These are phyloP conservation scores for Peronospora farinosa DNA, from an alignment of 352 stramenopile species.

Conservation along the genomic window DNA sequence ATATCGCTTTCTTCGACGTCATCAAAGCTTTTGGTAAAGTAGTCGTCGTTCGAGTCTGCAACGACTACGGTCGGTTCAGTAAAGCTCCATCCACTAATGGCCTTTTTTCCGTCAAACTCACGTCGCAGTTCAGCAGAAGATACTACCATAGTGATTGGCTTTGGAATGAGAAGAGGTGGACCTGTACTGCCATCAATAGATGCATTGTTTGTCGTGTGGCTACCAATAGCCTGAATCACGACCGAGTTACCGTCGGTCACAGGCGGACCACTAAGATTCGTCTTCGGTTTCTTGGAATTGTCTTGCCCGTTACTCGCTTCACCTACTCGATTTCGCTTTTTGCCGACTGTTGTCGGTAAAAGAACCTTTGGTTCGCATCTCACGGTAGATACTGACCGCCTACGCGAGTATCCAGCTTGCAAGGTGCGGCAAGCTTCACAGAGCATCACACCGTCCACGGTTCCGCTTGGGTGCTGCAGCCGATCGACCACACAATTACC, in stretches of 20 bases:
- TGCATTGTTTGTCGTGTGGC: conserved; percentile 6
- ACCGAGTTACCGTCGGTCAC: conserved; percentile 7
- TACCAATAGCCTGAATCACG: conserved; percentile 1
- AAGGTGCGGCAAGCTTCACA: conserved; percentile 35
- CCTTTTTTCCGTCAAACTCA: conserved; percentile 24
- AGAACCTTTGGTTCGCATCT: conserved; percentile 1
- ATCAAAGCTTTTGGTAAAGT: conserved; percentile 12
- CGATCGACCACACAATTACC: conserved; percentile 11
- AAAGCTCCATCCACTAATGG: conserved; percentile 16
- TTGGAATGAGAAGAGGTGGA: conserved; percentile 23
- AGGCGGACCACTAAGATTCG: conserved; percentile 1
- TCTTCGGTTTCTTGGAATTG: conserved; percentile 20
- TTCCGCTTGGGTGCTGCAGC: conserved; percentile 17
- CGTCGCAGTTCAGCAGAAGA: conserved; percentile 17
- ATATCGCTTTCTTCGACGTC: conserved; percentile 42
- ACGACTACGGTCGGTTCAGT: conserved; percentile 28
- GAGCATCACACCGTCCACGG: conserved; percentile 23
- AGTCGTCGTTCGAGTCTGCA: conserved; percentile 40
- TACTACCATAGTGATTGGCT: conserved; percentile 24
- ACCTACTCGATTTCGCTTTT: conserved; percentile 19
- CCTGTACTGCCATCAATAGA: conserved; percentile 15
- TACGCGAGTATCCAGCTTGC: conserved; percentile 26
- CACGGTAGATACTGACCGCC: conserved; percentile 6
- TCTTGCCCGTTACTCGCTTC: conserved; percentile 7
- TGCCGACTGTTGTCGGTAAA: not conserved